Evolutionary conservation across 192 early-diverging fungal species (phyloP), one percentile per base, ranked within the genome.

Genomic region (Cladochytrium replicatum): DNA sequence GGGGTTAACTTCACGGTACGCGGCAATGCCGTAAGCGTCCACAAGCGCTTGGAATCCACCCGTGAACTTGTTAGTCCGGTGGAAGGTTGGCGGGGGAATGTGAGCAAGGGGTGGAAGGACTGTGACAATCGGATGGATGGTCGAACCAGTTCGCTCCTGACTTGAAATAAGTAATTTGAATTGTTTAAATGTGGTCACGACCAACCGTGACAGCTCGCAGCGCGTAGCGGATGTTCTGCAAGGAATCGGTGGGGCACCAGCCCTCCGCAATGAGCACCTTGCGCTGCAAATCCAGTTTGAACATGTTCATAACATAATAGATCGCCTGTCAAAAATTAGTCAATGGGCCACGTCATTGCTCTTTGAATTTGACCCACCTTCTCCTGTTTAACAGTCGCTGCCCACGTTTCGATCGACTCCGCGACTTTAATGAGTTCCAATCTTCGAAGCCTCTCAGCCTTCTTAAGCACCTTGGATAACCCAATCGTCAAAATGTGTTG

Each of bases 11-110:
- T 92, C 89, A 50, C 85, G 77, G 52, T 88, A 88, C 55, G 75
- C 78, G 37, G 89, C 84, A 58, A 89, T 79, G 50, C 89, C 89
- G 60, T 92, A 92, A 0, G 89, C 82, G 58, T 91, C 84, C n/a
- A 92, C 81, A 47, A 92, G 86, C 50, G 64, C 75, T 63, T 92
- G 89, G 71, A 92, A 92, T n/a, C 87, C 85, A 21, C 68, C 68
- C 1, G 89, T 92, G 52, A 92, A 87, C 59, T 87, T 87, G 77
- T 92, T 92, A 37, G 83, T 81, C 38, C 82, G 83, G 51, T 87
- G 78, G 58, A 70, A 91, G 6, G 89, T 92, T 22, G 89, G 89
- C 42, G 87, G 89, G 58, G 81, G 79, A 64, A 78, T 85, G 49
- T 72, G 72, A 22, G 88, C 88, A 31, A 60, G 68, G 39, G 13